Base-by-base conservation (phyloP, 1,139 yeast species). In the Hansenula anomala region DNA sequence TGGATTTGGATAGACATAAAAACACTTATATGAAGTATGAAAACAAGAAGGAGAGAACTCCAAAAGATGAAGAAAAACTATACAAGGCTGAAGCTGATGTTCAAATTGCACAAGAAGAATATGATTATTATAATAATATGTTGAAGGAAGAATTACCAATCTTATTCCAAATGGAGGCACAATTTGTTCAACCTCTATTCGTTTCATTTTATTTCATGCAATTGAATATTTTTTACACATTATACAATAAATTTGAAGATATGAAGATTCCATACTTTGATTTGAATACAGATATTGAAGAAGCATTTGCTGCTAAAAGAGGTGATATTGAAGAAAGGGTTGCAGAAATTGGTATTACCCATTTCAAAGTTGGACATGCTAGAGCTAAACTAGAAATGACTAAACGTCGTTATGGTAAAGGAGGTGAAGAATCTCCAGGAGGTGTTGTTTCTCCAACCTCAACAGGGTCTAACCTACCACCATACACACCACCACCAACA, bases 151-250 rank as follows among this genome's bases (percentile, higher is more conserved):
- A 92, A 60, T 71, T 92, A 47, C 98, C 98, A 16, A 67, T 83
- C 36, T 69, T 92, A 59, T 92, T 92, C 63, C 79, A 77, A 54
- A 72, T 92, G 65, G 97, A 92, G 64, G 85, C 89, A 10, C 95
- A 89, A 54, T 88, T 92, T 60, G 90, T 92, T 59, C 81, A 79
- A 56, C 98, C 98, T 12, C 69, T 92, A 55, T 94, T 92, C 66
- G 95, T 90, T 52, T 82, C 94, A 43, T 82, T 92, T 63, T 92
- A 92, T 67, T 92, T 81, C 71, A 92, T 94, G 97, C 99, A 92
- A 67, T 75, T 92, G 67, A 92, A 92, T 69, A 88, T 92, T 44
- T 92, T 89, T 65, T 92, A 92, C 71, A 89, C 97, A 0, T 69
- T 92, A 47, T 90, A 86, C 69, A 83, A 75, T 56, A 75, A 86